These are phyloP conservation scores for Xylaria sp. DNA, from an alignment of 495 filamentous ascomycete genomes.

Conservation along the genomic window DNA sequence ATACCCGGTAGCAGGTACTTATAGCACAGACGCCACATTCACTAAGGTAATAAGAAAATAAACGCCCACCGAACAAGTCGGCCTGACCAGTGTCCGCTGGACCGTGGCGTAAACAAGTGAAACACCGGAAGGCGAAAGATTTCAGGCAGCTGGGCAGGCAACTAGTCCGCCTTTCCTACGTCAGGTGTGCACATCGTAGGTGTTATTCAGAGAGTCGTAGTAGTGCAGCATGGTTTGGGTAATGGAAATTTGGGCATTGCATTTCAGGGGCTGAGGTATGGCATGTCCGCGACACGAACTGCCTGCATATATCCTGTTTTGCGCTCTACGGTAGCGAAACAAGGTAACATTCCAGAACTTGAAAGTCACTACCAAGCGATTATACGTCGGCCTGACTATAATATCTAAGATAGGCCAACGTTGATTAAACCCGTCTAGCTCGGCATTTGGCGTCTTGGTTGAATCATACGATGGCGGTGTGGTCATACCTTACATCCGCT, in stretches of 20 bases:
- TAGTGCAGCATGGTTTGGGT: not conserved
- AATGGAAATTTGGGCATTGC: not conserved
- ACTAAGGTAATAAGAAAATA: not conserved
- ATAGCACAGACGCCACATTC: not conserved
- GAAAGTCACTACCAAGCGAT: not conserved
- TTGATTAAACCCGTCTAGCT: not conserved
- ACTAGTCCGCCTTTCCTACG: not conserved
- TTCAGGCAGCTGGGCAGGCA: not conserved
- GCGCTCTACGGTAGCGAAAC: too few species aligned
- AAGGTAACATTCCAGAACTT: not conserved
- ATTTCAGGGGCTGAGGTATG: not conserved
- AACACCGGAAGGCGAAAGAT: constrained; percentile 20
- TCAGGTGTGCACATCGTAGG: not conserved
- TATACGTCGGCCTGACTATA: not conserved
- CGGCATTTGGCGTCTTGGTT: not conserved
- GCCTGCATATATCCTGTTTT: not conserved
- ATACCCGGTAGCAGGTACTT: not conserved
- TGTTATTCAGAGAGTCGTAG: not conserved
- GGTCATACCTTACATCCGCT: not conserved
- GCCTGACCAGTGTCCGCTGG: not conserved
- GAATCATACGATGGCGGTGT: not conserved
- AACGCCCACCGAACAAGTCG: constrained; percentile 18
- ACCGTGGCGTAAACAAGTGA: constrained; percentile 10
- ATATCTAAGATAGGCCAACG: not conserved
- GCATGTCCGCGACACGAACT: not conserved